Percentiles rank a stretch among this genome's conserved stretches.
Conservation (phyloP, 2,329 filamentous ascomycete species). For the Paracoccidioides brasiliensis region DNA sequence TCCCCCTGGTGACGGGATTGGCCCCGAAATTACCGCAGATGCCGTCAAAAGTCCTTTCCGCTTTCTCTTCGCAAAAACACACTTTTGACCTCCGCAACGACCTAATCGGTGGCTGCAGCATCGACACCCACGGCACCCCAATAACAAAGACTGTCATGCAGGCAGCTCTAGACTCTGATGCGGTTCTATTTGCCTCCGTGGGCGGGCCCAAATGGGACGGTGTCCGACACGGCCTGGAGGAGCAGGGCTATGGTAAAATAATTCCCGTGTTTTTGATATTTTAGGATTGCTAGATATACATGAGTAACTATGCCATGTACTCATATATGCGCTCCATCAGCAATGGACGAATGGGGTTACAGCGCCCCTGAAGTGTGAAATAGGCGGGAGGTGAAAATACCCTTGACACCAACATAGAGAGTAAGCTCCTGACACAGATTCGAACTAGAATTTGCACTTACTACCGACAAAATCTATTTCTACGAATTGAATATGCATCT, state of each 20-base stretch:
- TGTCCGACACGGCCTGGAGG: conserved; percentile 47
- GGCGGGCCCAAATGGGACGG: conserved; percentile 90
- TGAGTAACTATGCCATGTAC: conserved; percentile 9
- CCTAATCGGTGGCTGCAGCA: conserved; percentile 74
- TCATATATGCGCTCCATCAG: conserved; percentile 28
- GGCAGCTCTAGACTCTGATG: conserved; percentile 67
- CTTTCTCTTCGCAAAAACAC: conserved; percentile 54
- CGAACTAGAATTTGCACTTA: no score
- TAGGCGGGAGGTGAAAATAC: no score
- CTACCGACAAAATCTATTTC: no score
- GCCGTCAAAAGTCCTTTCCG: conserved; percentile 55
- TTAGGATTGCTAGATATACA: background rate
- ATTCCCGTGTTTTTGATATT: conserved; percentile 36
- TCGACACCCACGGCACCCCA: conserved; percentile 60
- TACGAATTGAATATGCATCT: no score
- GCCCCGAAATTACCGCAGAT: conserved; percentile 52
- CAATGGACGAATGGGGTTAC: conserved; percentile 73
- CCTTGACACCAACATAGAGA: no score
- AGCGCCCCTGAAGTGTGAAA: conserved; percentile 53
- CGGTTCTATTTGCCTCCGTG: conserved; percentile 77
- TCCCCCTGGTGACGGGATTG: conserved; percentile 65
- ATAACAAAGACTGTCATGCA: conserved; percentile 66
- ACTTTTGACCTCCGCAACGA: conserved; percentile 76
- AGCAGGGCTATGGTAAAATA: conserved; percentile 22
- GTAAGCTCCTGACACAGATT: no score